phyloP scores from a whole-genome alignment of 1,284 basidiomycete genomes.

The Naganishia sp. region DNA sequence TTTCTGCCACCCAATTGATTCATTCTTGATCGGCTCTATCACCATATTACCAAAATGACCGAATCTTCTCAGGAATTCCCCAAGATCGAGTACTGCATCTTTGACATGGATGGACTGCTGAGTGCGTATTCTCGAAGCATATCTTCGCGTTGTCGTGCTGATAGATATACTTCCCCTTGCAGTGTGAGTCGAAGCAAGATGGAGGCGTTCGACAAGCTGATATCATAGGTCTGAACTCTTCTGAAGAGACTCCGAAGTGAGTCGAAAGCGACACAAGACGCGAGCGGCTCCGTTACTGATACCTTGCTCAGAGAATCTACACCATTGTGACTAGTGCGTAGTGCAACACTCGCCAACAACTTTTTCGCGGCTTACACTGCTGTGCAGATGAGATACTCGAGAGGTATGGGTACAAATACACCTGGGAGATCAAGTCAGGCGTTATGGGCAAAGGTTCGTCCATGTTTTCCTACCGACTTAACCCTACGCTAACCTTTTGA shows the following conservation, averaged over 20 bases:
- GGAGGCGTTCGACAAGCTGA: background rate
- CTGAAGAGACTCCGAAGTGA: constrained; percentile 32
- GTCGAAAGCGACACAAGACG: background rate
- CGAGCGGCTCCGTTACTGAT: background rate
- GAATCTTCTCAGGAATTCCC: constrained; percentile 26
- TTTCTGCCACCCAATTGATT: too few species aligned
- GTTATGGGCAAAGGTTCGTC: constrained; percentile 54
- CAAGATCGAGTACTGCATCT: constrained; percentile 52
- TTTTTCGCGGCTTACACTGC: background rate
- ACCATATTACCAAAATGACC: too few species aligned
- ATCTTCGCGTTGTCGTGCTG: background rate
- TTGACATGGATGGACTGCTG: constrained; percentile 54
- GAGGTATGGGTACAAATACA: constrained; percentile 48
- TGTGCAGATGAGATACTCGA: constrained; percentile 49
- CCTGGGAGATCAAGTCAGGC: constrained; percentile 54
- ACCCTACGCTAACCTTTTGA: background rate
- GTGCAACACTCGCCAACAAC: background rate
- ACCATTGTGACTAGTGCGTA: constrained; percentile 44
- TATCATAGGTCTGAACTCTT: background rate
- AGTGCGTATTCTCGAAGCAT: constrained; percentile 6
- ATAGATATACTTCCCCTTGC: background rate
- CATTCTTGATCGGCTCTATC: too few species aligned
- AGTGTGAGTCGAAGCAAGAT: constrained; percentile 9
- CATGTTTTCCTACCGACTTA: background rate
- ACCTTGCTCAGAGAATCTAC: constrained; percentile 45